Conservation (phyloP, 2,329 filamentous ascomycete species). For the Hypoxylon sp. region DNA sequence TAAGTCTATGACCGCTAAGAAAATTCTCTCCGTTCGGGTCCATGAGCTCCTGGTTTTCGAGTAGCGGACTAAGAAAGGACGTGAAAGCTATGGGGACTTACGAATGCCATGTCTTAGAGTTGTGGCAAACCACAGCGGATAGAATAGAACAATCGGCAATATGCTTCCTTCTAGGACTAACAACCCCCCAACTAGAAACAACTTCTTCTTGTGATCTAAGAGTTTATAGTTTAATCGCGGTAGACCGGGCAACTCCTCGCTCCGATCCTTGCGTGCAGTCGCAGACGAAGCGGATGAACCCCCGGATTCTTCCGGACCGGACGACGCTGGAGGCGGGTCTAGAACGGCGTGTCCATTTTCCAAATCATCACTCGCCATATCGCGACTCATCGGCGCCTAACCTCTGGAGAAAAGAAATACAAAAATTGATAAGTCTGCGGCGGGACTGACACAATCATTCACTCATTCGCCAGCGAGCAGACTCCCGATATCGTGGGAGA, state of each 20-base stretch:
- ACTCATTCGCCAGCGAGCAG: constrained; percentile 32
- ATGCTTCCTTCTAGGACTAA: constrained; percentile 64
- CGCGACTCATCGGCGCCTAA: constrained; percentile 20
- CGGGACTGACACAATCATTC: constrained; percentile 30
- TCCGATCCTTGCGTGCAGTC: constrained; percentile 40
- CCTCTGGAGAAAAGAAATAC: neutral
- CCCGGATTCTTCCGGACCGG: constrained; percentile 33
- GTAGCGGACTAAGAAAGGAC: neutral
- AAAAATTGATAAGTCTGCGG: constrained; percentile 19
- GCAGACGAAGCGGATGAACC: constrained; percentile 33
- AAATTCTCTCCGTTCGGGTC: neutral
- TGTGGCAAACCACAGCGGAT: constrained; percentile 61
- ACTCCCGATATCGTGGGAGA: constrained; percentile 25
- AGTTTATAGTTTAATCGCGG: constrained; percentile 57
- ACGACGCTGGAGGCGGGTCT: constrained; percentile 29
- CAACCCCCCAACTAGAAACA: constrained; percentile 63
- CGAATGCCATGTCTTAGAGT: constrained; percentile 56
- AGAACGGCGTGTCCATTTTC: constrained; percentile 36
- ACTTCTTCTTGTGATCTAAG: constrained; percentile 58
- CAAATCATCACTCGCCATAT: constrained; percentile 40
- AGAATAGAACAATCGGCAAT: constrained; percentile 68
- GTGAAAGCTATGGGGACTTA: constrained; percentile 45
- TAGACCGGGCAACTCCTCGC: constrained; percentile 46
- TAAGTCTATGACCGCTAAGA: neutral
- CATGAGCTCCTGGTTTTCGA: neutral